Evolutionary conservation across 768 basidiomycete species (phyloP).

Genomic region (Hypsizygus marmoreus): DNA sequence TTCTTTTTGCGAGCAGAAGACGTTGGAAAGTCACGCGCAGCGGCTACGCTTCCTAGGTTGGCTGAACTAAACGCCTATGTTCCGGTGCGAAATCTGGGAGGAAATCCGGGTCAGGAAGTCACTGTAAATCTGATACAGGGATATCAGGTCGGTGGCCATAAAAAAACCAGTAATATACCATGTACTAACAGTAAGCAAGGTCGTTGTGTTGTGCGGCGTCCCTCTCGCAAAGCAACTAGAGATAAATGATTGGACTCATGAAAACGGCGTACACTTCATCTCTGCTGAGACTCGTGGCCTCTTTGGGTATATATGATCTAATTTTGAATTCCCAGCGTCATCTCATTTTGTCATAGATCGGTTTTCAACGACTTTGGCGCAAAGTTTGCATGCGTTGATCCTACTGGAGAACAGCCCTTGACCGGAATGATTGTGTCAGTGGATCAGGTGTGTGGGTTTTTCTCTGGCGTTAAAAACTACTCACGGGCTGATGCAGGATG

Average conservation of each 20-base stretch:
- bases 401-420: slow-evolving; percentile 95
- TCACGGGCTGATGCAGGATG: slow-evolving; percentile 50
- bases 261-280: slow-evolving; percentile 88
- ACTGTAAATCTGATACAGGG: slow-evolving; percentile 79
- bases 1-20: slow-evolving; percentile 92
- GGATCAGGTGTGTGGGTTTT: slow-evolving; percentile 60
- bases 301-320: slow-evolving; percentile 69
- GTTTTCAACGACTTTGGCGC: slow-evolving; percentile 97
- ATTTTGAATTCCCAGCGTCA: too few species aligned
- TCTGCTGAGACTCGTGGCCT: slow-evolving; percentile 89
- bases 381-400: slow-evolving; percentile 93
- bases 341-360: slow-evolving; percentile 51
- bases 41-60: slow-evolving; percentile 83
- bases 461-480: background rate
- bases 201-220: slow-evolving; percentile 84
- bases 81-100: slow-evolving; percentile 86
- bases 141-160: slow-evolving; percentile 87
- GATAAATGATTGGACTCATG: slow-evolving; percentile 94
- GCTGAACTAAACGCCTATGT: slow-evolving; percentile 97
- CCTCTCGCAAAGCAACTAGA: slow-evolving; percentile 83
- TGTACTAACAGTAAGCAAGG: slow-evolving; percentile 55
- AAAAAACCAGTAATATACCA: too few species aligned
- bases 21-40: slow-evolving; percentile 84
- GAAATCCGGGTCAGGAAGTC: slow-evolving; percentile 74
- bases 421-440: slow-evolving; percentile 95